These are phyloP conservation scores for Plasmopara muralis DNA, from an alignment of 352 stramenopile genomes.

Conservation along the genomic window DNA sequence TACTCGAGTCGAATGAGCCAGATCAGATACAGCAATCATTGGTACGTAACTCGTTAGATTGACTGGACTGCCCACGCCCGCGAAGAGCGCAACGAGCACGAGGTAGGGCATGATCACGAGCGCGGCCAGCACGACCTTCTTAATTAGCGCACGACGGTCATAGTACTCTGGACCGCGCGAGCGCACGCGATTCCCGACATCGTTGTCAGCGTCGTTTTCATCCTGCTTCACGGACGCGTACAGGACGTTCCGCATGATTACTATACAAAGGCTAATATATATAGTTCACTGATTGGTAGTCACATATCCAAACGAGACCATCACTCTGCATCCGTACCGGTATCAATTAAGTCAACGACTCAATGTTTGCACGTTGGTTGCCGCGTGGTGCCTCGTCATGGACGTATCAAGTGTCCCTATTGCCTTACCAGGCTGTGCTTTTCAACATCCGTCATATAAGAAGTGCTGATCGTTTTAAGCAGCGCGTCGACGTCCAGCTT, in stretches of 20 bases:
- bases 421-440: background rate
- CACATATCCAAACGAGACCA: too few relatives aligned
- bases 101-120: slow-evolving; percentile 59
- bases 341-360: too few relatives aligned
- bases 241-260: slow-evolving; percentile 34
- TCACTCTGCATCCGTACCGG: too few relatives aligned
- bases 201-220: slow-evolving; percentile 53
- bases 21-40: slow-evolving; percentile 1
- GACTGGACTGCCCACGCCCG: slow-evolving; percentile 21
- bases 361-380: background rate
- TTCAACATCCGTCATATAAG: background rate
- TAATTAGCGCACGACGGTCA: slow-evolving; percentile 37
- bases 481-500: slow-evolving; percentile 29
- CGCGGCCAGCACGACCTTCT: slow-evolving; percentile 44
- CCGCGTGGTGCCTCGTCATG: background rate
- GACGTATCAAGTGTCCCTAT: background rate
- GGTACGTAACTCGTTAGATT: background rate
- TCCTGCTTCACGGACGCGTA: slow-evolving; percentile 69
- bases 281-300: too few relatives aligned
- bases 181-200: slow-evolving; percentile 30
- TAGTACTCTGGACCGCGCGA: slow-evolving; percentile 43
- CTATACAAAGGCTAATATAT: too few relatives aligned
- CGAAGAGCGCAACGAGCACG: slow-evolving; percentile 48
- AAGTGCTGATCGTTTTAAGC: background rate
- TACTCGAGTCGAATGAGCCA: slow-evolving; percentile 24